These are phyloP conservation scores for Candida oleophila DNA, from an alignment of 805 yeast genomes.

Conservation along the genomic window DNA sequence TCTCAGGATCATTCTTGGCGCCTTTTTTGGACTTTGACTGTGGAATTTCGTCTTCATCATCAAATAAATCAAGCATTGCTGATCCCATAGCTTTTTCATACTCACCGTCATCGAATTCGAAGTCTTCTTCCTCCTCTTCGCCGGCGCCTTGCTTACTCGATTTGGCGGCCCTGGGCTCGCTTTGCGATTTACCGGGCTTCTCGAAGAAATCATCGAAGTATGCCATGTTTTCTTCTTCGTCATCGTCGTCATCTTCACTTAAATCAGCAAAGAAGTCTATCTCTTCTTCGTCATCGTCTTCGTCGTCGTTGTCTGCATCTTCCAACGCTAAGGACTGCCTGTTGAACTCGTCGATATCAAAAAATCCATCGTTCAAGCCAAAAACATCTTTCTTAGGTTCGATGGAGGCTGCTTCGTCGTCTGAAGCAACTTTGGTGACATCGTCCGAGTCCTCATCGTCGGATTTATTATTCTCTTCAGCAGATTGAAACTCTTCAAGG, in stretches of 20 bases:
- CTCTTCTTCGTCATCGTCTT: slow-evolving; percentile 39
- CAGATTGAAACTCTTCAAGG: slow-evolving; percentile 10
- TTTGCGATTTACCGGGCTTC: slow-evolving; percentile 25
- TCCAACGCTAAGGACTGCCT: slow-evolving; percentile 64
- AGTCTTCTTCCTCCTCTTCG: slow-evolving; percentile 27
- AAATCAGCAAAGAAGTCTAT: slow-evolving; percentile 41
- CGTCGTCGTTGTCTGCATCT: slow-evolving; percentile 26
- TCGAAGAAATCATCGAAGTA: slow-evolving; percentile 71
- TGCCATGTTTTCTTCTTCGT: slow-evolving; percentile 56
- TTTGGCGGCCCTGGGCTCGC: no score
- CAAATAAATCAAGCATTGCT: slow-evolving; percentile 64
- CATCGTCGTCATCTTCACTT: slow-evolving; percentile 30
- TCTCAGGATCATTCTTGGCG: slow-evolving; percentile 21
- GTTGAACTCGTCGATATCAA: slow-evolving; percentile 82
- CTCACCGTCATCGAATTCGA: slow-evolving; percentile 54
- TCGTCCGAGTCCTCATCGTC: slow-evolving; percentile 6
- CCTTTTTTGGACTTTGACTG: slow-evolving; percentile 19
- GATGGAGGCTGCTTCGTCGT: slow-evolving; percentile 16
- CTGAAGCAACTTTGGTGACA: slow-evolving; percentile 15
- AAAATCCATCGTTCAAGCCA: slow-evolving; percentile 81
- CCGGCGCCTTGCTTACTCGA: slow-evolving; percentile 9
- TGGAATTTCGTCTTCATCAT: slow-evolving; percentile 39
- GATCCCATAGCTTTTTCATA: slow-evolving; percentile 59
- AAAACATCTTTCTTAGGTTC: slow-evolving; percentile 47
- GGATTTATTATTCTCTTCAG: slow-evolving; percentile 11